Evolutionary conservation across 352 stramenopile genomes (phyloP).

Genomic region (Phytophthora nicotianae): DNA sequence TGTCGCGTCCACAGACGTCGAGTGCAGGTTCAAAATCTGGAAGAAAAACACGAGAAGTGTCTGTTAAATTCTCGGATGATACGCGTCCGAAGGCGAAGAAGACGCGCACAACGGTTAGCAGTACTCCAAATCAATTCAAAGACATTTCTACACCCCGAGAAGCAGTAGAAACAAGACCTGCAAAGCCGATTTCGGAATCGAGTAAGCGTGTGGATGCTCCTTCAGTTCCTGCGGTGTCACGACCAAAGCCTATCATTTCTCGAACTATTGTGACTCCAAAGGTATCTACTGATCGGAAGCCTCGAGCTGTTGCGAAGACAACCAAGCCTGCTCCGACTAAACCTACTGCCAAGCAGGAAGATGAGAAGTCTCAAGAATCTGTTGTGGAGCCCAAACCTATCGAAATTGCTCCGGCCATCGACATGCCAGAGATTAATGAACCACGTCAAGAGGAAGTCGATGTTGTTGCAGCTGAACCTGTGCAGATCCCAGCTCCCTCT

Average conservation of each 20-base stretch:
- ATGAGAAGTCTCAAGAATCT: constrained; percentile 1
- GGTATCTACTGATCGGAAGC: constrained; percentile 4
- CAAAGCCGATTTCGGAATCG: constrained; percentile 13
- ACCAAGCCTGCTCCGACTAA: constrained; percentile 11
- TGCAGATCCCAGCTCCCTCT: background rate
- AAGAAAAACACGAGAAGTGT: constrained; percentile 11
- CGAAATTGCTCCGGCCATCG: background rate
- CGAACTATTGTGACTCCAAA: constrained; percentile 14
- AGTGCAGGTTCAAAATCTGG: constrained; percentile 7
- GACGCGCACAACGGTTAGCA: constrained; percentile 8
- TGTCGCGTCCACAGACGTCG: constrained; percentile 10
- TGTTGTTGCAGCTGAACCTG: background rate
- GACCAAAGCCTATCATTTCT: constrained; percentile 21
- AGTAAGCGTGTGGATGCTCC: constrained; percentile 19
- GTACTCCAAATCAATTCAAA: constrained; percentile 18
- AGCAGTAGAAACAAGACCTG: constrained; percentile 12
- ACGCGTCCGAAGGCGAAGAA: constrained; percentile 23
- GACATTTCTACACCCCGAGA: constrained; percentile 17
- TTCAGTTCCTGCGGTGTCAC: constrained; percentile 6
- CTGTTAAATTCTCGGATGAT: constrained; percentile 11
- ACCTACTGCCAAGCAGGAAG: background rate
- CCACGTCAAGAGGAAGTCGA: background rate
- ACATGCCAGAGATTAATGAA: background rate
- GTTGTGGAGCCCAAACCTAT: background rate
- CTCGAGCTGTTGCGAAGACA: constrained; percentile 20